Base-by-base conservation (phyloP, 768 basidiomycete genomes). In the Phlebiopsis flavidoalba region DNA sequence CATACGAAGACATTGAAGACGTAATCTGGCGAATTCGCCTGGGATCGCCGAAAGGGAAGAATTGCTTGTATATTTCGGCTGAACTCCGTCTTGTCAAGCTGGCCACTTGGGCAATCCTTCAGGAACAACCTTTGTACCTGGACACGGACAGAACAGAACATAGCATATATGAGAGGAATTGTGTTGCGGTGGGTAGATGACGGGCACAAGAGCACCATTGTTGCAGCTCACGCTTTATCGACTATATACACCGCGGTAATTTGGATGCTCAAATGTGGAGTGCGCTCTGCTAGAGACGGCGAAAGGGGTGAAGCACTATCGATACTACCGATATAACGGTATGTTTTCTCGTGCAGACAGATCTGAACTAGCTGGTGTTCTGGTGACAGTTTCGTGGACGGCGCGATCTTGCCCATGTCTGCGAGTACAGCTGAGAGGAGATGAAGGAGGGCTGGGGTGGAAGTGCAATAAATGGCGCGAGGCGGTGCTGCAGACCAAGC, bases 21-120 rank as follows among this genome's bases (percentile, higher is more conserved):
- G 68, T 96, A 95, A 75, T 98, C 92, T n/a, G 43, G 97, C 95
- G 70, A 99, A 99, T 72, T 96, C 91, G 61, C 80, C 86, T 8
- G 97, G n/a, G 96, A 74, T 99, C 96, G 63, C 97, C 97, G 70
- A 99, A 99, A 24, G 97, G 97, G 81, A 99, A 99, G 89, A 99
- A 99, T 74, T 98, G 97, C 72, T 95, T 94, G 83, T 98, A 99
- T 80, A 99, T 99, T n/a, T 74, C 89, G 88, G 69, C 89, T 83
- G 77, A 99, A 99, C 73, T 95, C 95, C 59, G 85, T 79, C 80
- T 93, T 97, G 83, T 98, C 91, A 69, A 99, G 85, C 65, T 95
- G 91, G 46, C 97, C 97, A 4, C 93, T 91, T 1, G 97, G 97
- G 72, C 97, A 99, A 76, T 99, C 97, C 76, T 95, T 97, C 71